Evolutionary conservation across 176 grass and related monocot genomes (phyloP).

Genomic region (Calamus simplicifolius): DNA sequence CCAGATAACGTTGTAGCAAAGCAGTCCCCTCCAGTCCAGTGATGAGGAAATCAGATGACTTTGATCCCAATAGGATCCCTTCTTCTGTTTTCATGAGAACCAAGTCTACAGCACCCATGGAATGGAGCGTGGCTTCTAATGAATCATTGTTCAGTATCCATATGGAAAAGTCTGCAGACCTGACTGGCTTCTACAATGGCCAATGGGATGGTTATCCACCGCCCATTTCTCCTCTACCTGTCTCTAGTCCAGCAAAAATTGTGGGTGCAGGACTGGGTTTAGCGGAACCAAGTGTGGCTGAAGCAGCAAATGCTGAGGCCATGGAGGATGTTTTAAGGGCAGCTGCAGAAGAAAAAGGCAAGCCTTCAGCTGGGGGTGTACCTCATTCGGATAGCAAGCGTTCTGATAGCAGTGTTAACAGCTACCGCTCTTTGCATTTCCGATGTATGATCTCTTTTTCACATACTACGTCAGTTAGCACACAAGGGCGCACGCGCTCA

Average conservation of each 20-base stretch:
- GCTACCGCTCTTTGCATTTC: constrained; percentile 14
- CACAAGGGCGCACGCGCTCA: too few species aligned
- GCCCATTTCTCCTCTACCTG: constrained; percentile 29
- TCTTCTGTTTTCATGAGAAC: constrained; percentile 44
- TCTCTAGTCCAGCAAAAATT: neutral
- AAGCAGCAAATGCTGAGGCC: constrained; percentile 1
- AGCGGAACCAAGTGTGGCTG: neutral
- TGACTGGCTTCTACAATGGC: constrained; percentile 8
- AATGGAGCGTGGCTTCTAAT: constrained; percentile 67
- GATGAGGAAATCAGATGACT: constrained; percentile 5
- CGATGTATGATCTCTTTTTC: constrained; percentile 53
- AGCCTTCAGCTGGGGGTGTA: constrained; percentile 7
- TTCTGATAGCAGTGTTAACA: constrained; percentile 4
- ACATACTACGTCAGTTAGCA: neutral
- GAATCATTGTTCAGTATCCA: constrained; percentile 79
- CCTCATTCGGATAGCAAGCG: constrained; percentile 11
- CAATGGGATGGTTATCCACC: constrained; percentile 38
- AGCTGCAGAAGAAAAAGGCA: constrained; percentile 2
- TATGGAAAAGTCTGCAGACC: constrained; percentile 28
- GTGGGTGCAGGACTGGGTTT: neutral
- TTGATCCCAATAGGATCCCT: constrained; percentile 60
- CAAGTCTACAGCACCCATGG: constrained; percentile 29
- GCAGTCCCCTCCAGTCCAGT: constrained; percentile 24
- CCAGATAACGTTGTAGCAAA: constrained; percentile 3
- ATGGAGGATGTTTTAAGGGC: constrained; percentile 7